A percentile compares a stretch with the other conserved stretches of the same genome.
Evolutionary conservation across 768 basidiomycete genomes (phyloP).

Genomic region (Psilocybe azurescens): DNA sequence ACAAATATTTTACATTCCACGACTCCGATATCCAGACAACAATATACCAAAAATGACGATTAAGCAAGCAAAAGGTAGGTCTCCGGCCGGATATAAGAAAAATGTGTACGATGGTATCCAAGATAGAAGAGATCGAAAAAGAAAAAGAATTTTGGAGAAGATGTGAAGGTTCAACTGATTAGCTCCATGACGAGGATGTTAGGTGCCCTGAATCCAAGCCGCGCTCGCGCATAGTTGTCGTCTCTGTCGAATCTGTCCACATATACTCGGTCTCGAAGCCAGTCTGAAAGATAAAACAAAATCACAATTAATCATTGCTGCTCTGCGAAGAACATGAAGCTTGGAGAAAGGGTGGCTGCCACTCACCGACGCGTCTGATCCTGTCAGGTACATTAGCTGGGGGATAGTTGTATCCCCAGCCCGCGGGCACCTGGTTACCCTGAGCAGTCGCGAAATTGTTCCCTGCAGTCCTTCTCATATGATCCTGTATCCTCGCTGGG

Average conservation of each 20-base stretch:
- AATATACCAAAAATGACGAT: neutral
- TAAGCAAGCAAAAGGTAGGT: neutral
- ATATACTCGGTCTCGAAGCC: constrained; percentile 74
- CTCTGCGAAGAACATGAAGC: neutral
- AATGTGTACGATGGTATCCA: neutral
- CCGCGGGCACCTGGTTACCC: constrained; percentile 24
- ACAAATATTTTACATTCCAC: neutral
- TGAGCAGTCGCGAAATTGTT: constrained; percentile 32
- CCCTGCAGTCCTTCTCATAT: constrained; percentile 66
- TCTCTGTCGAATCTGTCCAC: constrained; percentile 70
- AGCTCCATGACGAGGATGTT: constrained; percentile 81
- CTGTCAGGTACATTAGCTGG: constrained; percentile 51
- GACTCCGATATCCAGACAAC: neutral
- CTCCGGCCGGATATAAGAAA: neutral
- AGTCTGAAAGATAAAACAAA: constrained; percentile 49
- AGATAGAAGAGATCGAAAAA: neutral
- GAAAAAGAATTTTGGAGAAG: neutral
- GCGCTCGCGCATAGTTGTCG: constrained; percentile 59
- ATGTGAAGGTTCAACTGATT: constrained; percentile 38
- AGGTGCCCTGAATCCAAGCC: constrained; percentile 79
- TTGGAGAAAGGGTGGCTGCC: neutral
- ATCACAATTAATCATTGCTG: neutral
- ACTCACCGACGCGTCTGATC: constrained; percentile 69
- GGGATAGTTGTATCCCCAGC: constrained; percentile 51
- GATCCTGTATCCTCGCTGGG: constrained; percentile 70